A percentile compares a stretch with the other conserved stretches of the same genome.
Conservation (phyloP, 441 rosid species). For the Pelargonium fulgidum region DNA sequence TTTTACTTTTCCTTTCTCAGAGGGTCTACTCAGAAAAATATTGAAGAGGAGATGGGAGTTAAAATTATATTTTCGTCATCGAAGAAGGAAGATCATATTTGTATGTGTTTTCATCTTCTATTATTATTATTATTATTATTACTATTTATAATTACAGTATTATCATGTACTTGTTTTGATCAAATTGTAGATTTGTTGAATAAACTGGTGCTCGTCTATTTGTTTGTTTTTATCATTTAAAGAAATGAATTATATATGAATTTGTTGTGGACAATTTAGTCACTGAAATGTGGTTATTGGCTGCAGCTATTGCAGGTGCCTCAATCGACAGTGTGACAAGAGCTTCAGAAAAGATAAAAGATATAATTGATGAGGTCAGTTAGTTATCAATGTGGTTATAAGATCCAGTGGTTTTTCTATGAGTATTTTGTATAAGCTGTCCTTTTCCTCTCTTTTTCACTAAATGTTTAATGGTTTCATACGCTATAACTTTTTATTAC, state of each 20-base stretch:
- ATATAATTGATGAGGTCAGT: constrained; percentile 59
- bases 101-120: constrained; percentile 34
- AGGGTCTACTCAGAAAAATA: constrained; percentile 48
- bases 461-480: too few species aligned
- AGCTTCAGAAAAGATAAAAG: constrained; percentile 60
- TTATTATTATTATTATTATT: too few species aligned
- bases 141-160: too few species aligned
- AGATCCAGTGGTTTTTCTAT: constrained; percentile 1
- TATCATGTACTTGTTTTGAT: neutral
- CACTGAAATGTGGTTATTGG: constrained; percentile 15
- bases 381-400: constrained; percentile 11
- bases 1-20: constrained; percentile 33
- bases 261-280: constrained; percentile 8
- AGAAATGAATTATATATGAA: neutral
- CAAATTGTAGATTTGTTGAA: constrained; percentile 5
- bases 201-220: constrained; percentile 3
- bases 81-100: constrained; percentile 52
- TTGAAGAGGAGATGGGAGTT: constrained; percentile 76
- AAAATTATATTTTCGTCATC: constrained; percentile 59
- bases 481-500: neutral
- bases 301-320: constrained; percentile 65
- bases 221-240: neutral
- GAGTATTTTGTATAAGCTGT: neutral
- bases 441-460: too few species aligned
- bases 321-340: constrained; percentile 47